Base-by-base conservation (phyloP, 2,329 filamentous ascomycete species). In the Ceratocystiopsis minuta region DNA sequence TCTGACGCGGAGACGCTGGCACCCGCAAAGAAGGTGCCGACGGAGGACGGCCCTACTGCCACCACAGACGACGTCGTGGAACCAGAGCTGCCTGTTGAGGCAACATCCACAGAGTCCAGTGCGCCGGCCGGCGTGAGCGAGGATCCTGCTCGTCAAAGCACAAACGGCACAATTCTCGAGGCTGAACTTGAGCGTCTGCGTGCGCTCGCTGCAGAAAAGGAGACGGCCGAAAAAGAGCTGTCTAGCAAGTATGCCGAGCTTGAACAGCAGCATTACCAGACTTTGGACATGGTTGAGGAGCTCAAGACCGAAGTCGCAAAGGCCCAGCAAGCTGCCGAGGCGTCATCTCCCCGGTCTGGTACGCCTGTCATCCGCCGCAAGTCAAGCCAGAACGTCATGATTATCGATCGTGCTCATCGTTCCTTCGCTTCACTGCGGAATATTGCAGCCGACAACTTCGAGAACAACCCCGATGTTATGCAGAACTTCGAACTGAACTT, bases 401-500 rank as follows among this genome's bases (percentile, higher is more conserved):
- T 78, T 24, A 82, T 87, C 48, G 90, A 98, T 58, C 81, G 88
- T 43, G 86, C 88, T 9, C 87, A 94, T 52, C 77, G 90, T 45
- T 92, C 87, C 3, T 85, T 96, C 52, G 81, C 84, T 1, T 85
- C 86, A 2, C 72, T 98, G 33, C 79, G 87, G 45, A 92, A 87
- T 52, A 80, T 98, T 53, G 87, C 86, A 2, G 62, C 76, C 0
- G 87, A 96, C 50, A 83, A 86, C 53, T 84, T 98, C 48, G 84
- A 90, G 48, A 63, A 71, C 14, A 70, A 82, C 43, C 82, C 85
- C 0, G 88, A 95, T 50, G 72, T 78, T 1, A 81, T 92, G 70
- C 85, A 94, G 52, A 88, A 77, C 55, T 96, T 96, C 53, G 90
- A 96, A 56, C 65, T 90, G 38, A 92, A 94, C 55, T 65, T 98